These are phyloP conservation scores for Alloteropsis semialata DNA, from an alignment of 176 grass and related monocot genomes.

Conservation along the genomic window DNA sequence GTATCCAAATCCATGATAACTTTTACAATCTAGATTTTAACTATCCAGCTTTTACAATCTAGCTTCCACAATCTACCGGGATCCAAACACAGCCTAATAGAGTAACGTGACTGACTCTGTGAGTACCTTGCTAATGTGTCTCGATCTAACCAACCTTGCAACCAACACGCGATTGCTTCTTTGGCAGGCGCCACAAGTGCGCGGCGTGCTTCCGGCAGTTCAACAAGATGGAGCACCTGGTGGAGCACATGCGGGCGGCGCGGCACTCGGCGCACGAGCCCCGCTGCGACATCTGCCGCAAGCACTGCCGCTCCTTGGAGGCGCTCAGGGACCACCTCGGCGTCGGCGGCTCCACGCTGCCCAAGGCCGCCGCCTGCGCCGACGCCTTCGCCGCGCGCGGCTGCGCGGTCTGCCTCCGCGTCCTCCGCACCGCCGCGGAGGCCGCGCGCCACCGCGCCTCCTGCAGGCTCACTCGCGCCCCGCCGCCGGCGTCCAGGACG, in stretches of 20 bases:
- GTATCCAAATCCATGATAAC: no score
- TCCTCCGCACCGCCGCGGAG: conserved; percentile 37
- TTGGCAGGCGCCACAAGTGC: conserved; percentile 58
- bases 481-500: not conserved
- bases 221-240: conserved; percentile 88
- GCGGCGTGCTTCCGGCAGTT: conserved; percentile 84
- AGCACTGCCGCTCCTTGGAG: conserved; percentile 82
- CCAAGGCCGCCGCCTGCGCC: conserved; percentile 62
- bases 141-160: not conserved
- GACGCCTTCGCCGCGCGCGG: conserved; percentile 45
- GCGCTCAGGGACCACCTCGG: conserved; percentile 87
- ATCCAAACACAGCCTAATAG: no score
- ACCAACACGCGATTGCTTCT: not conserved
- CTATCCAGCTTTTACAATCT: no score
- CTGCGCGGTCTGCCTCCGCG: conserved; percentile 57
- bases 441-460: conserved; percentile 20
- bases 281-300: conserved; percentile 58
- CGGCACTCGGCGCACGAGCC: conserved; percentile 82
- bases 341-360: conserved; percentile 49
- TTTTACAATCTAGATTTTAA: no score
- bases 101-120: no score
- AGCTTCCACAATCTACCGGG: no score
- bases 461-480: conserved; percentile 26
- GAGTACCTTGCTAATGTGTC: no score
- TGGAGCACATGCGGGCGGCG: conserved; percentile 73